These are phyloP conservation scores for Osmanthus fragrans DNA, from an alignment of 257 asterid genomes.

Conservation along the genomic window DNA sequence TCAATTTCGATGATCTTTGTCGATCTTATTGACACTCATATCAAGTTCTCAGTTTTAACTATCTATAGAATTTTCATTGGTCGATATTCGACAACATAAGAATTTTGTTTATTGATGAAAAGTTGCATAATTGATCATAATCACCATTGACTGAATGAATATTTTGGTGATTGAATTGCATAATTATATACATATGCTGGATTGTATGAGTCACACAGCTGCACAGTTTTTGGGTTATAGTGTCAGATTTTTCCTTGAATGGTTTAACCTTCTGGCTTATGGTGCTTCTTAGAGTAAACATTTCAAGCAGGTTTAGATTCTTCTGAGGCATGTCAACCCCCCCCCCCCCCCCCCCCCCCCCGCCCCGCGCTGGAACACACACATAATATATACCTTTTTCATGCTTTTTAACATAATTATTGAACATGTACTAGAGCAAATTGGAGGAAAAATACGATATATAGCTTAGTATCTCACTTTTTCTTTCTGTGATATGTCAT, in stretches of 20 bases:
- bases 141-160: constrained; percentile 11
- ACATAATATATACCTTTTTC: background rate
- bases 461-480: background rate
- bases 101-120: constrained; percentile 3
- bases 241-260: background rate
- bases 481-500: background rate
- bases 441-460: background rate
- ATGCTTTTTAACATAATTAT: background rate
- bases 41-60: background rate
- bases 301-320: background rate
- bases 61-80: background rate
- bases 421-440: background rate
- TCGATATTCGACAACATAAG: background rate
- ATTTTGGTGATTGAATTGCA: background rate
- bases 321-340: background rate
- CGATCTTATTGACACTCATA: no score
- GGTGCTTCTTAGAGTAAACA: background rate
- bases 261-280: background rate
- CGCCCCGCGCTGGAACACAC: no score
- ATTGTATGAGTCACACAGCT: background rate
- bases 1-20: no score
- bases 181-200: background rate
- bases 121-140: background rate
- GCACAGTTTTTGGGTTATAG: background rate
- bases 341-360: no score